These are phyloP conservation scores for Pyrus hybrid DNA, from an alignment of 331 rosid genomes.

Conservation along the genomic window DNA sequence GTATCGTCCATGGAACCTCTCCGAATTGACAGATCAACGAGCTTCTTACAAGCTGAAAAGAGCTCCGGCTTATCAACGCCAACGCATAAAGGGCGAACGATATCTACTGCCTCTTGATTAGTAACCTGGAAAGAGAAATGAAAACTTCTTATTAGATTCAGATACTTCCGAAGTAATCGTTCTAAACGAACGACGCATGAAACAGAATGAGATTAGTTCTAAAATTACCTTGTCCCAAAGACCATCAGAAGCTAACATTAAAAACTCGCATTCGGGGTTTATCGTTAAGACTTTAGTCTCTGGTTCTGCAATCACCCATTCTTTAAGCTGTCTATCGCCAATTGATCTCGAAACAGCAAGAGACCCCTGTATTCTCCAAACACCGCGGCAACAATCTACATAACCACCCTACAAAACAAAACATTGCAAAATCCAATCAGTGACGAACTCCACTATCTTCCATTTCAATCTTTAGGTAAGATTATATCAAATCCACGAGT, in stretches of 20 bases:
- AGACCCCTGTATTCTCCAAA: conserved; percentile 51
- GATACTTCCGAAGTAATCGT: neutral
- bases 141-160: neutral
- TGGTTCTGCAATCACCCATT: conserved; percentile 46
- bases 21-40: conserved; percentile 24
- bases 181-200: neutral
- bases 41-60: conserved; percentile 35
- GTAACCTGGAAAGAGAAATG: conserved; percentile 19
- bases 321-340: conserved; percentile 40
- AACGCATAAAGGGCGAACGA: conserved; percentile 27
- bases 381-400: conserved; percentile 32
- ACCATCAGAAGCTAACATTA: conserved; percentile 48
- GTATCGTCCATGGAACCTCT: conserved; percentile 48
- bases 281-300: conserved; percentile 34
- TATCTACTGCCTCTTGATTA: conserved; percentile 41
- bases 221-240: conserved; percentile 48
- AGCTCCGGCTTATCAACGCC: conserved; percentile 23
- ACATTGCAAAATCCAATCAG: neutral
- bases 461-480: neutral
- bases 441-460: neutral
- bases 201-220: neutral
- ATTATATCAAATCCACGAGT: neutral
- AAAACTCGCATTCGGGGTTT: conserved; percentile 31
- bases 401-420: conserved; percentile 35
- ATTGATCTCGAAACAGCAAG: conserved; percentile 51